Evolutionary conservation across 2,329 filamentous ascomycete genomes (phyloP).

Genomic region (Dendryphion nanum): DNA sequence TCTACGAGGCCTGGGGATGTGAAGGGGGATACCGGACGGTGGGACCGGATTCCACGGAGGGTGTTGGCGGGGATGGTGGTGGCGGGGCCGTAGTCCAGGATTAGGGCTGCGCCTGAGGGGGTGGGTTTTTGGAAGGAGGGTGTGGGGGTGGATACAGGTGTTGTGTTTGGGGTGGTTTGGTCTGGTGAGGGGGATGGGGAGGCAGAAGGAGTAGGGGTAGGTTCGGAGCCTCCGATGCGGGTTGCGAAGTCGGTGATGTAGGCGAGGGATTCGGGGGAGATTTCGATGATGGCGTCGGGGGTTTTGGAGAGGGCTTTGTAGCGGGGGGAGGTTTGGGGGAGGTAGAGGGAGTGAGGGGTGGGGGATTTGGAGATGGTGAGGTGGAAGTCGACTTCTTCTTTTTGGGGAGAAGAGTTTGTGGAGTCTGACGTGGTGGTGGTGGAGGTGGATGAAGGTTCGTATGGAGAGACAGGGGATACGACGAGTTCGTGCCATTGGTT

Average conservation of each 20-base stretch:
- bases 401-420: conserved; percentile 19
- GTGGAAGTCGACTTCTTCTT: conserved; percentile 68
- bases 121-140: conserved; percentile 54
- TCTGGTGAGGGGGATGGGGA: conserved; percentile 5
- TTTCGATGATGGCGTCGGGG: conserved; percentile 74
- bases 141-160: not conserved
- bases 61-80: conserved; percentile 82
- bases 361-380: conserved; percentile 69
- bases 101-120: conserved; percentile 83
- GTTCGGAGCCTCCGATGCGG: conserved; percentile 70
- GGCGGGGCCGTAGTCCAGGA: conserved; percentile 88
- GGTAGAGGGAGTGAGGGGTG: conserved; percentile 80
- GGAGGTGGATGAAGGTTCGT: conserved; percentile 50
- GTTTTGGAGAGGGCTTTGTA: conserved; percentile 72
- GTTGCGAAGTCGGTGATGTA: conserved; percentile 79
- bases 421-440: conserved; percentile 9
- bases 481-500: conserved; percentile 46
- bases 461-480: conserved; percentile 39
- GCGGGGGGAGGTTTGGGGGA: conserved; percentile 77
- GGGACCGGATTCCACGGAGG: conserved; percentile 79
- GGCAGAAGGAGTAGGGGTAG: conserved; percentile 17
- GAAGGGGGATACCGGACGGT: conserved; percentile 77
- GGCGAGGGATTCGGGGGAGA: conserved; percentile 82
- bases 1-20: conserved; percentile 78
- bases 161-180: conserved; percentile 8